Percentiles rank a stretch among this genome's conserved stretches.
Conservation (phyloP, 83 land plant genomes). For the Thuja plicata region DNA sequence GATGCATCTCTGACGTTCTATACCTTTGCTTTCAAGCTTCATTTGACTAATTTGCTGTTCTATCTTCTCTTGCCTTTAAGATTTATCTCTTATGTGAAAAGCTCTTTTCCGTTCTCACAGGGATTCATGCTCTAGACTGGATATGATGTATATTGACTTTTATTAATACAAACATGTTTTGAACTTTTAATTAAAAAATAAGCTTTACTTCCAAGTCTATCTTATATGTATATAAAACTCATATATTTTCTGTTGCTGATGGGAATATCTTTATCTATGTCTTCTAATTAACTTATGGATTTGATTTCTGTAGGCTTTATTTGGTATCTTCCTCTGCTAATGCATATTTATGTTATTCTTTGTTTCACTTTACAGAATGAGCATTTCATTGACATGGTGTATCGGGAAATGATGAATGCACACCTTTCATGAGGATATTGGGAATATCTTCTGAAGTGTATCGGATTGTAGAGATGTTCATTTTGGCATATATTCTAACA, state of each 20-base stretch:
- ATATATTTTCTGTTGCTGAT: background rate
- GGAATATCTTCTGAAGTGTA: background rate
- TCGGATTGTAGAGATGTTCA: background rate
- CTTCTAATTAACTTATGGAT: background rate
- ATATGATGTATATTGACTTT: too few species aligned
- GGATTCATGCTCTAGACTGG: too few species aligned
- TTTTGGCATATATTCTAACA: background rate
- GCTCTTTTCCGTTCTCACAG: too few species aligned
- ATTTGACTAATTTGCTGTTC: too few species aligned
- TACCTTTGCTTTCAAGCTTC: background rate
- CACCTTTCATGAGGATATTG: constrained; percentile 30
- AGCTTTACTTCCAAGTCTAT: background rate
- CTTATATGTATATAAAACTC: background rate
- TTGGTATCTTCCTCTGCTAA: background rate
- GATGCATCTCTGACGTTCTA: background rate
- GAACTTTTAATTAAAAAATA: too few species aligned
- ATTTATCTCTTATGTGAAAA: too few species aligned
- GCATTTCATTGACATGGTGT: constrained; percentile 53
- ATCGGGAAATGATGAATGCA: constrained; percentile 43
- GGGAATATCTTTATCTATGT: background rate
- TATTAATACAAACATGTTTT: too few species aligned
- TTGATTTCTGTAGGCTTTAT: background rate
- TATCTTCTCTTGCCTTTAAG: too few species aligned
- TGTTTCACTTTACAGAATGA: constrained; percentile 31
- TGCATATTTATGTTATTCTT: background rate